Conservation (phyloP, 495 filamentous ascomycete genomes). For the Penicillium psychrofluorescens region DNA sequence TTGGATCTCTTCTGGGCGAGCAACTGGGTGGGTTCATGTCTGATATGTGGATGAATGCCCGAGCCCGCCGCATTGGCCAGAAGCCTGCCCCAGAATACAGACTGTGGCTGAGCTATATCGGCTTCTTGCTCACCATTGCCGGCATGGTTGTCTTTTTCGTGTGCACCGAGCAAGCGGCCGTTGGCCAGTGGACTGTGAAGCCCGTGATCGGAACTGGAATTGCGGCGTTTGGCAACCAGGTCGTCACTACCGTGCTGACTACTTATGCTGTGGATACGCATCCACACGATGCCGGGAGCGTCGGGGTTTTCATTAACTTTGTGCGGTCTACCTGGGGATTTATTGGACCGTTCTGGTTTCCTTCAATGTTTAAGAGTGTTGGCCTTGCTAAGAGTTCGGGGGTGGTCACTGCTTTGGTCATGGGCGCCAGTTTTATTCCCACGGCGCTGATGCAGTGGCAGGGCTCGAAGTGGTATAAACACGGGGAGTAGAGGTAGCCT, state of each 20-base stretch:
- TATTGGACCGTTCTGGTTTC: conserved; percentile 53
- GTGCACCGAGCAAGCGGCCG: conserved; percentile 30
- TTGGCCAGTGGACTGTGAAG: conserved; percentile 37
- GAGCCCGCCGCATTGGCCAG: conserved; percentile 21
- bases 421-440: conserved; percentile 38
- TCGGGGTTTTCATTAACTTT: conserved; percentile 51
- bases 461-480: conserved; percentile 13
- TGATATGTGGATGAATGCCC: conserved; percentile 45
- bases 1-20: conserved; percentile 49
- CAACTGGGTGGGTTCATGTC: conserved; percentile 44
- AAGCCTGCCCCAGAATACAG: conserved; percentile 37
- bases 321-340: conserved; percentile 53
- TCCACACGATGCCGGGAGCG: conserved; percentile 38
- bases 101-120: conserved; percentile 48
- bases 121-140: conserved; percentile 38
- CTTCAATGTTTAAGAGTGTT: conserved; percentile 41
- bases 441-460: conserved; percentile 32
- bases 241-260: conserved; percentile 49
- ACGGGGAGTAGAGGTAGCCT: not conserved
- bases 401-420: conserved; percentile 30
- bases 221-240: conserved; percentile 47
- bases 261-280: conserved; percentile 53
- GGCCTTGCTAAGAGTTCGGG: conserved; percentile 39
- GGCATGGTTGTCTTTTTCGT: conserved; percentile 47
- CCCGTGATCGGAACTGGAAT: conserved; percentile 46